These are phyloP conservation scores for Sarocladium strictum DNA, from an alignment of 2,329 filamentous ascomycete genomes.

Conservation along the genomic window DNA sequence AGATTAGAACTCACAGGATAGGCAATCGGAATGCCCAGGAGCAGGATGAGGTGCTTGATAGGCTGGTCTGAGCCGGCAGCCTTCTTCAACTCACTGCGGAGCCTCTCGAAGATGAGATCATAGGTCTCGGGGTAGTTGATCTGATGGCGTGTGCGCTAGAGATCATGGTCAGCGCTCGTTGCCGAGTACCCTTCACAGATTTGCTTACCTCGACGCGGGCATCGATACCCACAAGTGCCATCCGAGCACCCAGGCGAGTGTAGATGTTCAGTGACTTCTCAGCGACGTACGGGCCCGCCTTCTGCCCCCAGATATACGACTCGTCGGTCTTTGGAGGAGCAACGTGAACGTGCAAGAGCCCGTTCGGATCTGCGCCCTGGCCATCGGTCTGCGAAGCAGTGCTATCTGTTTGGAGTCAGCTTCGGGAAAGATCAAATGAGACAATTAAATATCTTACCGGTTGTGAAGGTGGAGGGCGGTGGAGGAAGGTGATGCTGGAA, in stretches of 20 bases:
- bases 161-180: slow-evolving; percentile 35
- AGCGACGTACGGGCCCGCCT: slow-evolving; percentile 81
- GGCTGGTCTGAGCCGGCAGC: slow-evolving; percentile 63
- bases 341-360: slow-evolving; percentile 72
- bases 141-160: slow-evolving; percentile 75
- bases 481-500: slow-evolving; percentile 94
- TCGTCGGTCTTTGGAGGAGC: slow-evolving; percentile 48
- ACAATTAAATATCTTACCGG: slow-evolving; percentile 39
- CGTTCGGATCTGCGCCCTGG: slow-evolving; percentile 60
- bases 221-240: slow-evolving; percentile 84
- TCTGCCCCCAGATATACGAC: slow-evolving; percentile 73
- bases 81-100: slow-evolving; percentile 66
- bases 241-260: slow-evolving; percentile 71
- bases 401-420: slow-evolving; percentile 15
- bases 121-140: slow-evolving; percentile 94
- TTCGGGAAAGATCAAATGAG: slow-evolving; percentile 11
- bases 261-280: slow-evolving; percentile 85
- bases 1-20: slow-evolving; percentile 58
- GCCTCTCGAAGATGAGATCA: slow-evolving; percentile 71
- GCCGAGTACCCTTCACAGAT: background rate
- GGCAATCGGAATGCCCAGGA: slow-evolving; percentile 82
- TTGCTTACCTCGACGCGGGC: slow-evolving; percentile 72
- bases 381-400: slow-evolving; percentile 24
- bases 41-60: slow-evolving; percentile 80
- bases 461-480: slow-evolving; percentile 79